These are phyloP conservation scores for Suillus ampliporus DNA, from an alignment of 768 basidiomycete genomes.

Conservation along the genomic window DNA sequence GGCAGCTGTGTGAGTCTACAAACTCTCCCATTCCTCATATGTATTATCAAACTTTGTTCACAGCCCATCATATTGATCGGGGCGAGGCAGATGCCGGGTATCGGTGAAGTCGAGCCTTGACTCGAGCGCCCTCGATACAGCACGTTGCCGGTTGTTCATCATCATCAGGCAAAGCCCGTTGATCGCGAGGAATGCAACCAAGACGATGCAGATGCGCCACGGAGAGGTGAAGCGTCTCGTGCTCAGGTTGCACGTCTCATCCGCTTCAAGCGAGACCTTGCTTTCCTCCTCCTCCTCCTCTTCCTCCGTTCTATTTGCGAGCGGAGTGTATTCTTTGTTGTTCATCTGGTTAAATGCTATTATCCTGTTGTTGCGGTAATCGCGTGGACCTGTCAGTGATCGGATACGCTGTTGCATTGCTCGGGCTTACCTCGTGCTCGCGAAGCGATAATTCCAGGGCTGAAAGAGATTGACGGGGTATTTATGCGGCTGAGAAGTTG, in stretches of 20 bases:
- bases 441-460: not conserved
- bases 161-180: constrained; percentile 29
- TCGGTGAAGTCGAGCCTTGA: constrained; percentile 26
- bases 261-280: not conserved
- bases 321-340: constrained; percentile 16
- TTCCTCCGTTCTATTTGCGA: constrained; percentile 17
- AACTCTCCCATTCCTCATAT: not conserved
- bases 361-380: not conserved
- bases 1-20: not conserved
- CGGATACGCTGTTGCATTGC: not conserved
- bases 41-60: constrained; percentile 16
- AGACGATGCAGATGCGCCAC: constrained; percentile 21
- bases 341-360: constrained; percentile 23
- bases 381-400: not conserved
- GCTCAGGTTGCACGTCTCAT: not conserved
- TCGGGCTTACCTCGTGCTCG: not conserved
- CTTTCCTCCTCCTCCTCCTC: constrained; percentile 21
- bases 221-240: constrained; percentile 6
- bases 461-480: not conserved
- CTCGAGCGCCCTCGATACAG: constrained; percentile 22
- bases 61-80: constrained; percentile 37
- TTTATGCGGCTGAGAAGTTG: constrained; percentile 11
- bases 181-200: constrained; percentile 27
- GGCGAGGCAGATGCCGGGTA: constrained; percentile 34
- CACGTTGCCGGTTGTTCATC: constrained; percentile 20